phyloP scores from a whole-genome alignment of 441 rosid species.

The Populus hybrid region DNA sequence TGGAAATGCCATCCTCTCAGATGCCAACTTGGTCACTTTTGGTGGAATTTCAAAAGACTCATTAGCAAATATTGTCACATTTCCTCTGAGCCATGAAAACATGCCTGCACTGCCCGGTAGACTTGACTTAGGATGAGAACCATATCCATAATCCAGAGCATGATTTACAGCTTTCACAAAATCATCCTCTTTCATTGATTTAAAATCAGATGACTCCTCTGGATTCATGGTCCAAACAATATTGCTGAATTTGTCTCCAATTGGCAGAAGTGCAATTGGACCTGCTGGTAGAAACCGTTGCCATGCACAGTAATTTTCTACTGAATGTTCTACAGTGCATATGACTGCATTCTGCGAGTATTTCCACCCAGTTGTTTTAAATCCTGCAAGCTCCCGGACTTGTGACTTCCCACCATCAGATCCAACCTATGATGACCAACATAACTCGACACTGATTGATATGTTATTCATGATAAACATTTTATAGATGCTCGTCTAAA shows the following conservation, averaged over 20 bases:
- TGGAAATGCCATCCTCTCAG: conserved; percentile 86
- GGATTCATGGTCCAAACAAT: conserved; percentile 96
- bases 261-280: conserved; percentile 86
- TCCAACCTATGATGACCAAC: conserved; percentile 61
- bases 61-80: conserved; percentile 35
- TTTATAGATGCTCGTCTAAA: background rate
- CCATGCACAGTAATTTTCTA: conserved; percentile 77
- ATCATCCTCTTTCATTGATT: conserved; percentile 68
- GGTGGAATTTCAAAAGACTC: conserved; percentile 83
- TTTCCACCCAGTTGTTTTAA: conserved; percentile 82
- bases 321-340: conserved; percentile 85
- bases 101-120: conserved; percentile 28
- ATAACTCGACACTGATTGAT: conserved; percentile 3
- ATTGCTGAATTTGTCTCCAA: conserved; percentile 87
- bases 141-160: conserved; percentile 84
- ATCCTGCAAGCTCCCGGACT: conserved; percentile 81
- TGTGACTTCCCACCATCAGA: conserved; percentile 91
- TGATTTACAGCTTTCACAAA: conserved; percentile 74
- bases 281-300: conserved; percentile 91
- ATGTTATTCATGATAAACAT: background rate
- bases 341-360: conserved; percentile 90
- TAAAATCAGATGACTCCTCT: conserved; percentile 55
- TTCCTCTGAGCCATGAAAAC: conserved; percentile 64
- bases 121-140: conserved; percentile 70
- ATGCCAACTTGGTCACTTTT: conserved; percentile 67